Evolutionary conservation across 73 alveolate species (phyloP), one percentile per base, ranked within the genome.

Genomic region (Halteria grandinella): DNA sequence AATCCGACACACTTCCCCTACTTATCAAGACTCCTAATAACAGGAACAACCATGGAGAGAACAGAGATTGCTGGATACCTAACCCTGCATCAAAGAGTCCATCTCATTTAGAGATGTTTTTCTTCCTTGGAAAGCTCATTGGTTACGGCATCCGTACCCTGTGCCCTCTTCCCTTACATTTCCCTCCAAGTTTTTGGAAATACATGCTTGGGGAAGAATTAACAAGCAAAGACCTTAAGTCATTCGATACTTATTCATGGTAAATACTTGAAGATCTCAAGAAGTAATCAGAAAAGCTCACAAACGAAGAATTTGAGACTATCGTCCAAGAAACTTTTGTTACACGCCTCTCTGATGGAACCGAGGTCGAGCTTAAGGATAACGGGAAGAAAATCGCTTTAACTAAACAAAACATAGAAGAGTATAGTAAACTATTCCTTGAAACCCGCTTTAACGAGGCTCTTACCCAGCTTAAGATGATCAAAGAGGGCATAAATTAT

Each of bases 161-260:
- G 0, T 88, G 75, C 40, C 58, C 86, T 39, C 59, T 87, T 23
- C 60, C 79, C 66, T 73, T 79, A 89, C 88, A 87, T 79, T 72
- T 87, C 21, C 85, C 91, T 48, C 86, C 95, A 0, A 57, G 79
- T n/a, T 87, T 87, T 51, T 87, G 95, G 95, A 87, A 87, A 75
- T 70, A 89, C 45, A 50, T 87, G 37, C 55, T 80, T 33, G 91
- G 69, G 10, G 82, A 69, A 32, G 79, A 55, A 34, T 55, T 54
- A 39, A 86, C 73, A 49, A 62, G 63, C 34, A 54, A 48, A 55
- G 95, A 87, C 66, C 71, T 87, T 41, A 86, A 86, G 64, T 59
- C 59, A 43, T 53, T 85, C 54, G 98, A 91, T 59, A 76, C 84
- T 50, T 89, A 79, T 66, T 55, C 91, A 47, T 79, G 77, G 40